Evolutionary conservation across 805 yeast species (phyloP).

Genomic region (Soucietia sequanensis): DNA sequence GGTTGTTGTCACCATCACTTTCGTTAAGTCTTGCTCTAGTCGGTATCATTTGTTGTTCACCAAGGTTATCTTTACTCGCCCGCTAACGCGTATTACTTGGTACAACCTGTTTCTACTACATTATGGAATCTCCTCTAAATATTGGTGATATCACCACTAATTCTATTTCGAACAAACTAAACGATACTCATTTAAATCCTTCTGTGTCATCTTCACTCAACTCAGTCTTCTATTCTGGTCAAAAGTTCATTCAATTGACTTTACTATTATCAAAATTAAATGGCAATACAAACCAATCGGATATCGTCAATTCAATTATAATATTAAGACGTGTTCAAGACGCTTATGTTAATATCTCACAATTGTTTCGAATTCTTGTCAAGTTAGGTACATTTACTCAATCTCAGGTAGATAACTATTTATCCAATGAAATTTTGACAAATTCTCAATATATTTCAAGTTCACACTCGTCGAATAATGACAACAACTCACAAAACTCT

Average conservation of each 20-base stretch:
- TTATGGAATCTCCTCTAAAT: slow-evolving; percentile 43
- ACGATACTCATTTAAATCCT: slow-evolving; percentile 32
- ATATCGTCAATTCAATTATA: slow-evolving; percentile 9
- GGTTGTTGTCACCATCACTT: too few relatives aligned
- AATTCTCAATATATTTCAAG: slow-evolving; percentile 25
- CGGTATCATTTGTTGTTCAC: too few relatives aligned
- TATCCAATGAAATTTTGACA: slow-evolving; percentile 31
- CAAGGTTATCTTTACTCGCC: too few relatives aligned
- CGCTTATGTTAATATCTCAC: slow-evolving; percentile 39
- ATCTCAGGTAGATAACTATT: slow-evolving; percentile 26
- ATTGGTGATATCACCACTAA: slow-evolving; percentile 42
- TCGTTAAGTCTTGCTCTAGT: too few relatives aligned
- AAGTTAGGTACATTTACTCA: slow-evolving; percentile 23
- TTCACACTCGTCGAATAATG: slow-evolving; percentile 2
- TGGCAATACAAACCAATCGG: slow-evolving; percentile 1
- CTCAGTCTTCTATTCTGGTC: slow-evolving; percentile 35
- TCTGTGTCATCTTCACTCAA: slow-evolving; percentile 16
- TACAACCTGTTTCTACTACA: too few relatives aligned
- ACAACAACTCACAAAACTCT: slow-evolving; percentile 15
- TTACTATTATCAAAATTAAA: slow-evolving; percentile 11
- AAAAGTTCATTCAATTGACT: slow-evolving; percentile 35
- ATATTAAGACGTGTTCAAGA: slow-evolving; percentile 43
- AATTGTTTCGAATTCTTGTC: slow-evolving; percentile 34
- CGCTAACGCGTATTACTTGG: too few relatives aligned
- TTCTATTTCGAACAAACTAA: slow-evolving; percentile 34